A percentile compares a stretch with the other conserved stretches of the same genome.
Conservation (phyloP, 2,329 filamentous ascomycete species). For the Fusarium ramigenum region DNA sequence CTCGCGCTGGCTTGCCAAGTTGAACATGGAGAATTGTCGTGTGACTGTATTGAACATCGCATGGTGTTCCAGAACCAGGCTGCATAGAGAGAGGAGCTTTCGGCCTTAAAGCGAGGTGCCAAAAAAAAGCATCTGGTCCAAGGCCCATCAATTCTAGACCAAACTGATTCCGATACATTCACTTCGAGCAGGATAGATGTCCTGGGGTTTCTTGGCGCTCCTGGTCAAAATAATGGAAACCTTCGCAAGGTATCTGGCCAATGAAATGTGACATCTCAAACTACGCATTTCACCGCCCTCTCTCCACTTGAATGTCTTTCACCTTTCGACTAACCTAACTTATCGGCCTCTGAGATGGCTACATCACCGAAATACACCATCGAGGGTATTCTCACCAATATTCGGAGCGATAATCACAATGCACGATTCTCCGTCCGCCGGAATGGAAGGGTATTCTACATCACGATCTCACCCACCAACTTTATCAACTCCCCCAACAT, state of each 20-base stretch:
- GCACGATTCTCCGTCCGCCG: conserved; percentile 23
- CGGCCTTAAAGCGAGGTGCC: fast-evolving
- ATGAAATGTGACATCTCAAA: background rate
- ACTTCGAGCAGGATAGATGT: background rate
- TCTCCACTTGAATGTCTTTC: background rate
- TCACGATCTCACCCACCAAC: conserved; percentile 3
- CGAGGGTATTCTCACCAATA: background rate
- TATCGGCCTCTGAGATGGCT: background rate
- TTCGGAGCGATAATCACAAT: background rate
- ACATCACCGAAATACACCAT: background rate
- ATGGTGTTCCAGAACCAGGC: background rate
- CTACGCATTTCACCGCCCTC: background rate
- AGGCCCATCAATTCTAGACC: background rate
- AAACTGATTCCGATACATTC: background rate
- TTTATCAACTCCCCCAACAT: conserved; percentile 28
- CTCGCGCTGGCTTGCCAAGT: conserved; percentile 8
- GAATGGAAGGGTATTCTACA: conserved; percentile 34
- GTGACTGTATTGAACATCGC: background rate
- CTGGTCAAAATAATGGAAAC: too few species aligned
- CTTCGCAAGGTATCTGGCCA: background rate
- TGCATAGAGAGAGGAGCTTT: fast-evolving
- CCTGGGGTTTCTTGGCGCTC: background rate
- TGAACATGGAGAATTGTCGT: fast-evolving
- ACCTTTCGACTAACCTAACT: background rate
- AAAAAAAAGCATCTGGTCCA: background rate